A percentile compares a stretch with the other conserved stretches of the same genome.
These are phyloP conservation scores for Eremomyces bilateralis DNA, from an alignment of 495 filamentous ascomycete genomes.

Conservation along the genomic window DNA sequence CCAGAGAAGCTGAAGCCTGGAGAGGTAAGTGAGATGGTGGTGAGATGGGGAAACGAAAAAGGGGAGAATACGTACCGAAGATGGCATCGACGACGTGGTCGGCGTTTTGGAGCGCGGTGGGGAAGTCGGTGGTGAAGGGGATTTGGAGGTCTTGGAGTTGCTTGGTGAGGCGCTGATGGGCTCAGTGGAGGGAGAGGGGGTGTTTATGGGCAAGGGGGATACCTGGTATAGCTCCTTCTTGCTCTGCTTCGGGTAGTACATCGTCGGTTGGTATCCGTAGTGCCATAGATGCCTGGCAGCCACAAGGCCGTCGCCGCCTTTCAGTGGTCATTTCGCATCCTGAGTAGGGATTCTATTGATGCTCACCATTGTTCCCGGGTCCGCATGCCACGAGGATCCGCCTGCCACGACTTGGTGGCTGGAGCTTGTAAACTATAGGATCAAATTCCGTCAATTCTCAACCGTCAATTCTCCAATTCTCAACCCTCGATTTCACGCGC, in stretches of 20 bases:
- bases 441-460: not conserved
- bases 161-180: conserved; percentile 43
- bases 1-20: conserved; percentile 83
- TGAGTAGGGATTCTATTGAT: conserved; percentile 80
- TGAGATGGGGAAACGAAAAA: not conserved
- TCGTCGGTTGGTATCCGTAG: conserved; percentile 71
- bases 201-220: not conserved
- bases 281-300: conserved; percentile 86
- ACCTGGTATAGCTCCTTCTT: conserved; percentile 82
- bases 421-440: conserved; percentile 51
- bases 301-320: conserved; percentile 84
- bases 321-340: conserved; percentile 58
- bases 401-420: conserved; percentile 49
- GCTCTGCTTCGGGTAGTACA: conserved; percentile 83
- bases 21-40: conserved; percentile 6
- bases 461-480: not conserved
- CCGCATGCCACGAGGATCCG: conserved; percentile 75
- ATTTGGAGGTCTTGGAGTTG: conserved; percentile 67
- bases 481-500: not conserved
- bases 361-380: conserved; percentile 78
- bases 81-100: conserved; percentile 84
- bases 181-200: conserved; percentile 6
- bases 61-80: conserved; percentile 35
- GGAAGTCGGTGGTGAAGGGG: conserved; percentile 70
- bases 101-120: conserved; percentile 34